These are phyloP conservation scores for Ehretia macrophylla DNA, from an alignment of 257 asterid genomes.

Conservation along the genomic window DNA sequence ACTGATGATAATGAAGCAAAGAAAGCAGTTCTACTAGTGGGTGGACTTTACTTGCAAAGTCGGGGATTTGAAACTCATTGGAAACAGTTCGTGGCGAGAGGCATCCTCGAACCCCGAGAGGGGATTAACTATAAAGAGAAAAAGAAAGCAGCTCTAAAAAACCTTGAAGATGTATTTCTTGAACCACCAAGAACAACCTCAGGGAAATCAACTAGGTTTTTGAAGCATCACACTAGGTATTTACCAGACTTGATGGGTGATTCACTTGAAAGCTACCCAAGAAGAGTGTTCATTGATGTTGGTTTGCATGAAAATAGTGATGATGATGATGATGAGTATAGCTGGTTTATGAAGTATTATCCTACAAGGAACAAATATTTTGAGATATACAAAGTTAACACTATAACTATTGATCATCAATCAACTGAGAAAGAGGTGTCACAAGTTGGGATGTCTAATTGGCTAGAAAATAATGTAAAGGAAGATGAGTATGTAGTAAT, in stretches of 20 bases:
- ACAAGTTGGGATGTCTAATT: constrained; percentile 37
- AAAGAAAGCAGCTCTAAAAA: constrained; percentile 23
- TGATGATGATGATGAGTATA: constrained; percentile 14
- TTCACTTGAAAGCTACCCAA: constrained; percentile 30
- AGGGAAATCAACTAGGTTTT: constrained; percentile 28
- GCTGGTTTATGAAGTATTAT: constrained; percentile 45
- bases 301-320: constrained; percentile 7
- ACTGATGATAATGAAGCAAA: constrained; percentile 10
- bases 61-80: too few relatives aligned
- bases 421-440: neutral
- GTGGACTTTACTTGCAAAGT: too few relatives aligned
- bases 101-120: too few relatives aligned
- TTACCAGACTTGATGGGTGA: constrained; percentile 40
- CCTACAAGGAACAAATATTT: constrained; percentile 38
- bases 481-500: constrained; percentile 68
- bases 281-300: constrained; percentile 38
- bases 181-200: constrained; percentile 44
- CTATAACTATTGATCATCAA: constrained; percentile 15
- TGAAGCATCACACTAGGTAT: constrained; percentile 22
- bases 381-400: constrained; percentile 34
- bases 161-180: constrained; percentile 32
- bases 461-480: constrained; percentile 51
- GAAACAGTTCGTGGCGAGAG: too few relatives aligned
- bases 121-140: too few relatives aligned
- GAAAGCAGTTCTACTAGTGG: too few relatives aligned